Evolutionary conservation across 768 basidiomycete genomes (phyloP).

Genomic region (Sistotremastrum suecicum): DNA sequence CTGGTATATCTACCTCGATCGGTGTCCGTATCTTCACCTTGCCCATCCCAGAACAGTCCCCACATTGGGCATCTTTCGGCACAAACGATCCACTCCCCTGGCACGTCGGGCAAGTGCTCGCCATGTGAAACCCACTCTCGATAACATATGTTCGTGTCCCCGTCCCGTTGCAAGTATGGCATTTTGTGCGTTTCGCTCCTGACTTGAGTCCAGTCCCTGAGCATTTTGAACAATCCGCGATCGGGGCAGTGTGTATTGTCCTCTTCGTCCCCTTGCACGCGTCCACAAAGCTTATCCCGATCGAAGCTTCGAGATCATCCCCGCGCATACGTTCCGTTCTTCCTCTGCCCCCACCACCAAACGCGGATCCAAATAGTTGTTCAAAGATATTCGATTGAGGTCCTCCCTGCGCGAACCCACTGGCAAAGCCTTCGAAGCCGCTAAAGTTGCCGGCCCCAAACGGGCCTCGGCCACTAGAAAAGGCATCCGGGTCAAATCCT

Average conservation of each 20-base stretch:
- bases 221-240: slow-evolving; percentile 76
- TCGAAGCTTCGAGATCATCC: slow-evolving; percentile 64
- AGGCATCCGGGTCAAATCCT: slow-evolving; percentile 87
- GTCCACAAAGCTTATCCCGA: slow-evolving; percentile 80
- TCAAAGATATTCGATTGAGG: slow-evolving; percentile 66
- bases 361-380: slow-evolving; percentile 60
- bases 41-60: slow-evolving; percentile 72
- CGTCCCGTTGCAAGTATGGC: slow-evolving; percentile 69
- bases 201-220: slow-evolving; percentile 75
- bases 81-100: slow-evolving; percentile 68
- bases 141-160: slow-evolving; percentile 84
- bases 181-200: slow-evolving; percentile 71
- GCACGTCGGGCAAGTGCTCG: slow-evolving; percentile 77
- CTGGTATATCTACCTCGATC: slow-evolving; percentile 71
- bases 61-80: slow-evolving; percentile 66
- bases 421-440: slow-evolving; percentile 59
- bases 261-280: slow-evolving; percentile 82
- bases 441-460: slow-evolving; percentile 52
- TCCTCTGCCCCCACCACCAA: slow-evolving; percentile 36
- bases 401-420: slow-evolving; percentile 36
- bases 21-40: slow-evolving; percentile 70
- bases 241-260: slow-evolving; percentile 62
- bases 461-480: slow-evolving; percentile 31
- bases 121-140: slow-evolving; percentile 93
- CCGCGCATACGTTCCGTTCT: slow-evolving; percentile 37